Evolutionary conservation across 2,329 filamentous ascomycete species (phyloP), one percentile per base, ranked within the genome.

Genomic region (Byssoonygena ceratinophila): DNA sequence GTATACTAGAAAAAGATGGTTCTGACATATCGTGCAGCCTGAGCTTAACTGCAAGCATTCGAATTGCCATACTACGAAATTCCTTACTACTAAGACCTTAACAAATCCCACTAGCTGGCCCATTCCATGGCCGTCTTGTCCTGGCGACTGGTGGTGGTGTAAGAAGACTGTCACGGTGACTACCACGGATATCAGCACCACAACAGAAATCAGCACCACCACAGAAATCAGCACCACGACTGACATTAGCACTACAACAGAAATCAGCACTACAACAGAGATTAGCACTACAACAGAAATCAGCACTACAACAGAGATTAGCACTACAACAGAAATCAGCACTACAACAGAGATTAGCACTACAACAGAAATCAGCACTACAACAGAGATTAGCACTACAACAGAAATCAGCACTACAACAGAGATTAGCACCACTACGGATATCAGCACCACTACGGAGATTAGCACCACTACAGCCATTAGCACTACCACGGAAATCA

Each of bases 21-120:
- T 37, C 45, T 47, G 34, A 47, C 20, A 5, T 25, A n/a, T 5
- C 16, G 2, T 25, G 7, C 16, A 47, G 45, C 20, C 22, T 12
- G 22, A 27, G 5, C 20, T 14, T 37, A 27, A 47, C 22, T 47
- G 45, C 16, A 18, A 11, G 7, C 9, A 47, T 27, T 45, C 49
- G 12, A 29, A 20, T 25, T 51, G 49, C 31, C 29, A 37, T 36
- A 51, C 49, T 12, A 45, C 49, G 29, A 51, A 39, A 7, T 34
- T 36, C 6, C 22, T 45, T 14, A 51, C 23, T 2, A 51, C 49
- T n/a, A 25, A 40, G 22, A 51, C 49, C 11, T 40, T 40, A 16
- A 44, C 48, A 23, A 18, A 5, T 6, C 39, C 37, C 12, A 25
- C 12, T n/a, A 44, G 8, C 23, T 16, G 1, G 6, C 40, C 40